Evolutionary conservation across 164 flowering plant species (phyloP).

Genomic region (Amborella trichopoda): DNA sequence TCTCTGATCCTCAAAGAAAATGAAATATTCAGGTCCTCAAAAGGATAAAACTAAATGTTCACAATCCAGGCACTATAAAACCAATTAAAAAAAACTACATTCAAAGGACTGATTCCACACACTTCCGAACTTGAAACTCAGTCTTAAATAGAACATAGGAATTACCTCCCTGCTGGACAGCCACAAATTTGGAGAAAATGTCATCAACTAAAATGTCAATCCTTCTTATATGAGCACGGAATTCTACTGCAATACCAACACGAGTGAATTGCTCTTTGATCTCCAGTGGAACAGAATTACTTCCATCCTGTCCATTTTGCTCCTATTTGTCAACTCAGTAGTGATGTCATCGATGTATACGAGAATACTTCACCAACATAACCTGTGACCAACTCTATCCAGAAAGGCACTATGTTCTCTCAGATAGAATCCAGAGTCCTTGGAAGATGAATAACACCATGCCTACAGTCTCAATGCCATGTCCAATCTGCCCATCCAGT

Average conservation of each 20-base stretch:
- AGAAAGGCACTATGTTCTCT: slow-evolving; percentile 64
- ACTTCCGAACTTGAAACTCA: too few relatives aligned
- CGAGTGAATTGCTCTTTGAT: slow-evolving; percentile 87
- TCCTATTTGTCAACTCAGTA: slow-evolving; percentile 52
- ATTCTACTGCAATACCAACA: slow-evolving; percentile 98
- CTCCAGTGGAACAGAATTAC: slow-evolving; percentile 37
- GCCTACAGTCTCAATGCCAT: slow-evolving; percentile 95
- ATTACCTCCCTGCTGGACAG: slow-evolving; percentile 83
- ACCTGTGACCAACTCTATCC: slow-evolving; percentile 65
- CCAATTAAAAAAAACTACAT: too few relatives aligned
- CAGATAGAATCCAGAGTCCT: slow-evolving; percentile 50
- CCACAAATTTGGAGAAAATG: slow-evolving; percentile 64
- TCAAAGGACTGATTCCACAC: too few relatives aligned
- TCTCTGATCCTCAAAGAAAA: too few relatives aligned
- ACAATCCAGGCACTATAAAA: too few relatives aligned
- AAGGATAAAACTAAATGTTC: too few relatives aligned
- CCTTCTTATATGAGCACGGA: slow-evolving; percentile 82
- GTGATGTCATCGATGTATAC: slow-evolving; percentile 81
- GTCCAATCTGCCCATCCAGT: slow-evolving; percentile 98
- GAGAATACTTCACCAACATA: slow-evolving; percentile 98
- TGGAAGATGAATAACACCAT: slow-evolving; percentile 95
- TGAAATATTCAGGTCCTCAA: too few relatives aligned
- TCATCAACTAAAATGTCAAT: slow-evolving; percentile 88
- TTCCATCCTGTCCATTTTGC: slow-evolving; percentile 19
- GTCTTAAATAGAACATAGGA: too few relatives aligned